Evolutionary conservation across 768 basidiomycete species (phyloP).

Genomic region (Lactarius sp.): DNA sequence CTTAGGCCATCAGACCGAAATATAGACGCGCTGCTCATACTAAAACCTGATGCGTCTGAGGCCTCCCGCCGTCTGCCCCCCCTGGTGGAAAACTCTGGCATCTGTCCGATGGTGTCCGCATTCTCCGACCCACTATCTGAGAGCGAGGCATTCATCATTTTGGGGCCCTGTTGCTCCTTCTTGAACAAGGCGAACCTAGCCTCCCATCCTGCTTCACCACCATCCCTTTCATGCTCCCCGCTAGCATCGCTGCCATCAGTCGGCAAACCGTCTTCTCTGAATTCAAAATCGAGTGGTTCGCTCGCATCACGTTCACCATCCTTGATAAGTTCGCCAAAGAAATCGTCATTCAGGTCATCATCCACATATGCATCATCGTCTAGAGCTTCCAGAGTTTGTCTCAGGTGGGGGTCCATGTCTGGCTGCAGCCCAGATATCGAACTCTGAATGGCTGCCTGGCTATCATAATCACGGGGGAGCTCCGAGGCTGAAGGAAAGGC

Average conservation of each 20-base stretch:
- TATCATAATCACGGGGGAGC: constrained; percentile 68
- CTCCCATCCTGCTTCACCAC: constrained; percentile 57
- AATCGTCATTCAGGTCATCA: constrained; percentile 65
- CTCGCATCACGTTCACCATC: constrained; percentile 63
- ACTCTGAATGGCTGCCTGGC: constrained; percentile 71
- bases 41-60: constrained; percentile 89
- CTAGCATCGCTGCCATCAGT: constrained; percentile 32
- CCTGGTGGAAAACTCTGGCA: constrained; percentile 73
- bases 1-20: constrained; percentile 85
- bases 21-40: constrained; percentile 97
- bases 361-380: constrained; percentile 96
- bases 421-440: constrained; percentile 88
- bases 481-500: constrained; percentile 68
- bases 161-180: constrained; percentile 33
- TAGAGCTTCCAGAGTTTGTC: constrained; percentile 88
- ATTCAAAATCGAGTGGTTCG: constrained; percentile 63
- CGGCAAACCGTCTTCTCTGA: constrained; percentile 48
- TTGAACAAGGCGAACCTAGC: constrained; percentile 80
- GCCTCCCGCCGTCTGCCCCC: constrained; percentile 71
- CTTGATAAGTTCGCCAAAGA: constrained; percentile 66
- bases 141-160: constrained; percentile 27
- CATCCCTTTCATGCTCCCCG: constrained; percentile 30
- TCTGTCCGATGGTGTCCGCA: constrained; percentile 73
- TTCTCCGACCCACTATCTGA: constrained; percentile 61
- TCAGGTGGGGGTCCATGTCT: constrained; percentile 92